These are phyloP conservation scores for Leptodontidium sp. DNA, from an alignment of 2,329 filamentous ascomycete genomes.

Conservation along the genomic window DNA sequence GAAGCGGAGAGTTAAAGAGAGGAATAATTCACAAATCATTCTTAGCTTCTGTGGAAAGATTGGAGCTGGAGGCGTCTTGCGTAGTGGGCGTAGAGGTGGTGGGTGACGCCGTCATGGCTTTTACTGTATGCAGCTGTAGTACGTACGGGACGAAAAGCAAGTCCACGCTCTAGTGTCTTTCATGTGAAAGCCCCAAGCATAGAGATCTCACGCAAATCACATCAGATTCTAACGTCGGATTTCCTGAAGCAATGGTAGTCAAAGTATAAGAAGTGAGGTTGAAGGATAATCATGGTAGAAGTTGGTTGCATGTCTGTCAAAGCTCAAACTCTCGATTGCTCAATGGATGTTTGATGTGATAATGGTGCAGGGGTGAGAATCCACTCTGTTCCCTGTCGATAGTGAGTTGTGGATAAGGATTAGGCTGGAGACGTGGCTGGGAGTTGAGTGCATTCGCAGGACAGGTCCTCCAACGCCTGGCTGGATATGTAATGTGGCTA, in stretches of 20 bases:
- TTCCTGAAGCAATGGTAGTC: constrained; percentile 7
- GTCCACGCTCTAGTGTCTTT: constrained; percentile 22
- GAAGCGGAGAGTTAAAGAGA: constrained; percentile 20
- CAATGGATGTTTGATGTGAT: constrained; percentile 32
- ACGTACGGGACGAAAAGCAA: constrained; percentile 18
- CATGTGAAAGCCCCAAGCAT: constrained; percentile 21
- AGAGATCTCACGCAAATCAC: background rate
- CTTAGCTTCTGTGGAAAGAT: constrained; percentile 48
- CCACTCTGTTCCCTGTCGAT: constrained; percentile 18
- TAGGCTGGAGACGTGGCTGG: constrained; percentile 16
- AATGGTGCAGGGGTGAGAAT: constrained; percentile 25
- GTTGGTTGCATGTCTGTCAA: constrained; percentile 37
- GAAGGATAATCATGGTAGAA: constrained; percentile 23
- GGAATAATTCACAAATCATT: constrained; percentile 44
- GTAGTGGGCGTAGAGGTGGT: background rate
- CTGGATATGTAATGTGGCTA: background rate
- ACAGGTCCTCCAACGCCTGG: background rate
- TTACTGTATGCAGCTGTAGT: constrained; percentile 25
- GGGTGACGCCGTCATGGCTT: constrained; percentile 33
- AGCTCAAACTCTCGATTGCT: constrained; percentile 31
- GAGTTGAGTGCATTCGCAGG: background rate
- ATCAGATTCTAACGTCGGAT: background rate
- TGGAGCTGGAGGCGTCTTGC: constrained; percentile 46
- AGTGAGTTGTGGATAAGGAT: background rate
- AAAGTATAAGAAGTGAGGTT: constrained; percentile 14